A percentile compares a stretch with the other conserved stretches of the same genome.
Evolutionary conservation across 768 basidiomycete genomes (phyloP).

Genomic region (Rhizopogon rudus): DNA sequence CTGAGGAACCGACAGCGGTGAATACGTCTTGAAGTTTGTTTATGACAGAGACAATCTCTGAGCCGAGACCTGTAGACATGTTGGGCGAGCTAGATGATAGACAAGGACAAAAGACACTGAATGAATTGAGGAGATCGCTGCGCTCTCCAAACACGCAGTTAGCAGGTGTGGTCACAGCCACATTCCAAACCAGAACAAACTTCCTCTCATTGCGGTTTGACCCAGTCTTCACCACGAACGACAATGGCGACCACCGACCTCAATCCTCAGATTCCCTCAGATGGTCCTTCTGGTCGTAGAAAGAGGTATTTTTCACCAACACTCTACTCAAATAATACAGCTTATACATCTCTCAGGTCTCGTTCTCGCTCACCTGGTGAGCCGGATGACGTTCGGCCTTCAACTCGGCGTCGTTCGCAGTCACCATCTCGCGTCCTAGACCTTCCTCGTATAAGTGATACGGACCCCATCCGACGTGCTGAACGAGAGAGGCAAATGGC

Average conservation of each 20-base stretch:
- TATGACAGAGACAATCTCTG: constrained; percentile 75
- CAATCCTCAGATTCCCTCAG: constrained; percentile 23
- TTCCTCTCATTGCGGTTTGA: background rate
- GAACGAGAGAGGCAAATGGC: constrained; percentile 81
- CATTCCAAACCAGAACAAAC: constrained; percentile 7
- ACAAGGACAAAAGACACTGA: background rate
- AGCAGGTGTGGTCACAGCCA: constrained; percentile 20
- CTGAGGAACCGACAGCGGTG: constrained; percentile 73
- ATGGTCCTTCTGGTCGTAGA: constrained; percentile 39
- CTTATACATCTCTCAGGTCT: constrained; percentile 33
- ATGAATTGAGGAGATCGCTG: constrained; percentile 9
- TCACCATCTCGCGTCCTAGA: constrained; percentile 30
- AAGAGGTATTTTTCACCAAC: constrained; percentile 27
- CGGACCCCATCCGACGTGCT: constrained; percentile 69
- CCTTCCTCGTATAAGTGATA: constrained; percentile 56
- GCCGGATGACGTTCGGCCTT: constrained; percentile 32
- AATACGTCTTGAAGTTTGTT: constrained; percentile 94
- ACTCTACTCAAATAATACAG: background rate
- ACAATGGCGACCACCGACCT: constrained; percentile 39
- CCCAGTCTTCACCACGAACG: background rate
- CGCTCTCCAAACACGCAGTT: constrained; percentile 17
- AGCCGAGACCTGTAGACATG: constrained; percentile 63
- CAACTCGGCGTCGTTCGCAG: constrained; percentile 36
- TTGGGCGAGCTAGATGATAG: constrained; percentile 8
- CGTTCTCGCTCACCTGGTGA: constrained; percentile 38